phyloP scores from a whole-genome alignment of 768 basidiomycete genomes.

The Galerina marginata region DNA sequence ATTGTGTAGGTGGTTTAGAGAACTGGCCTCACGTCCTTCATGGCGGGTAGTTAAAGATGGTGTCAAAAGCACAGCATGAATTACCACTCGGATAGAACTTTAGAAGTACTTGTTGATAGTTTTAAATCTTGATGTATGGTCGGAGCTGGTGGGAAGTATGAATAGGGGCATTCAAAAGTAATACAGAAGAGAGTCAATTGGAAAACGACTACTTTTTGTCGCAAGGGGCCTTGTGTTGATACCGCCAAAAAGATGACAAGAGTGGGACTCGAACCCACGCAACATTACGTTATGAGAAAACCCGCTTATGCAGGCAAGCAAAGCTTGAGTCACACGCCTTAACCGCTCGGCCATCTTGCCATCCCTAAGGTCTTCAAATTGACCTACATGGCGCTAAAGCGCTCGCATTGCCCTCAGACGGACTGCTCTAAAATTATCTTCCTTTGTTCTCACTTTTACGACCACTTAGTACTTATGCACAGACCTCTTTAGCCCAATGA shows the following conservation, averaged over 20 bases:
- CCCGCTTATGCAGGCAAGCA: constrained; percentile 31
- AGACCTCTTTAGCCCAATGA: too few species aligned
- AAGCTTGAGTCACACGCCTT: constrained; percentile 55
- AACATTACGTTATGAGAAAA: constrained; percentile 39
- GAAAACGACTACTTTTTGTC: not conserved
- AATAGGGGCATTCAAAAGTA: not conserved
- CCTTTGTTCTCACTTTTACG: too few species aligned
- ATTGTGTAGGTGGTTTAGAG: constrained; percentile 31
- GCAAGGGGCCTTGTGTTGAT: not conserved
- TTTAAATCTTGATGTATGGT: too few species aligned
- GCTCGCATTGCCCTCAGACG: too few species aligned
- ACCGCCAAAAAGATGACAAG: constrained; percentile 34
- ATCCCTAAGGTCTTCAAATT: constrained; percentile 3
- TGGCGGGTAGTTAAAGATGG: constrained; percentile 55
- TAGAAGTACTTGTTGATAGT: too few species aligned
- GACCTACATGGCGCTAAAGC: constrained; percentile 16
- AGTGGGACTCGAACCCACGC: constrained; percentile 43
- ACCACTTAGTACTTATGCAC: too few species aligned
- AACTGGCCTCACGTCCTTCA: constrained; percentile 46
- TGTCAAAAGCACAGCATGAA: constrained; percentile 20
- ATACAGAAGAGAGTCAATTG: not conserved
- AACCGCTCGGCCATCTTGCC: constrained; percentile 57
- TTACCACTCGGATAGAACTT: too few species aligned
- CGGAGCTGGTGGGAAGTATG: too few species aligned
- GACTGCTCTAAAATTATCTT: too few species aligned